Evolutionary conservation across 2,329 filamentous ascomycete genomes (phyloP).

Genomic region (Pseudogymnoascus sp.): DNA sequence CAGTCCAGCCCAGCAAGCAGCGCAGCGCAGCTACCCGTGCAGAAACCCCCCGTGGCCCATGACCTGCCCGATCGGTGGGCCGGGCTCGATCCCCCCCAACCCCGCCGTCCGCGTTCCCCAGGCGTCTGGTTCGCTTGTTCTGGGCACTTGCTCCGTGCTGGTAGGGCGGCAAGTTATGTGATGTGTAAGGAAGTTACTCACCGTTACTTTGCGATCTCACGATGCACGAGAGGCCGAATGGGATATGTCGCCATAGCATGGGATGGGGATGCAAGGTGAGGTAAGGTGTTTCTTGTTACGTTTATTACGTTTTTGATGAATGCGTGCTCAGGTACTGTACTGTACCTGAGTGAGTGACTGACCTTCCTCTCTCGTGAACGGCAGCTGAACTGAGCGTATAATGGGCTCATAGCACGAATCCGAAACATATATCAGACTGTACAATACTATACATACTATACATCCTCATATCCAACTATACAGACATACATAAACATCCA

Average conservation of each 20-base stretch:
- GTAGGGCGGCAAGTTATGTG: background rate
- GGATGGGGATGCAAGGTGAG: background rate
- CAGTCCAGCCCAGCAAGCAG: too few relatives aligned
- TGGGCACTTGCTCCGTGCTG: background rate
- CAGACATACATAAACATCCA: background rate
- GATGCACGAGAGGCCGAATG: background rate
- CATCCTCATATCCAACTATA: background rate
- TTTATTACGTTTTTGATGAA: background rate
- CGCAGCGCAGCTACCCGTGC: too few relatives aligned
- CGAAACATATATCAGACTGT: background rate
- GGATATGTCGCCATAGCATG: background rate
- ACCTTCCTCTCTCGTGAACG: background rate
- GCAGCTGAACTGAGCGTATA: background rate
- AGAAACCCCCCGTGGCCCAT: background rate
- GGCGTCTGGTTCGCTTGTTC: background rate
- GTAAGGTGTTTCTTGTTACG: background rate
- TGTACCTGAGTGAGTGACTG: background rate
- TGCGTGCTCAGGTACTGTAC: background rate
- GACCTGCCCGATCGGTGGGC: constrained; percentile 1
- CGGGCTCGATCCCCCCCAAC: background rate
- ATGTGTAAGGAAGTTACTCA: background rate
- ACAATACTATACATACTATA: background rate
- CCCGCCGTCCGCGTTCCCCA: background rate
- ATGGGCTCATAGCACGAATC: background rate
- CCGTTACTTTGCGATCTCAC: background rate